Evolutionary conservation across 495 filamentous ascomycete genomes (phyloP).

Genomic region (Neurospora sp.): DNA sequence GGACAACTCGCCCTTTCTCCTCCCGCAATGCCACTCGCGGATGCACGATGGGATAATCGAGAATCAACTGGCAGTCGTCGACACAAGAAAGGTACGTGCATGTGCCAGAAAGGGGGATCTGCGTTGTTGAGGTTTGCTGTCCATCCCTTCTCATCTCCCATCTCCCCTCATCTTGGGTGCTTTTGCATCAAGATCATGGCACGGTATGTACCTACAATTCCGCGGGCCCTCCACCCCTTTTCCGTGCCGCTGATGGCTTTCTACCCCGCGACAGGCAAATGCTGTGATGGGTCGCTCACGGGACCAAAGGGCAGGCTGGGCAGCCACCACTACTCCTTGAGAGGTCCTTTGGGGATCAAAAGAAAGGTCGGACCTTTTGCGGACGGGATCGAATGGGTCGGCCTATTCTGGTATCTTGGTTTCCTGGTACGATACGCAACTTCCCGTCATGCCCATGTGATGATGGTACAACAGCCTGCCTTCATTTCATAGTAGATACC

Average conservation of each 20-base stretch:
- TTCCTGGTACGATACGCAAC: not conserved
- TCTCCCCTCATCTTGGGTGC: not conserved
- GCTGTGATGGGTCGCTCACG: not conserved
- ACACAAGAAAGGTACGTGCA: not conserved
- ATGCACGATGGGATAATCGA: not conserved
- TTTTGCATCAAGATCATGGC: not conserved
- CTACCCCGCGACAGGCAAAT: not conserved
- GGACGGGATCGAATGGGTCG: too few species aligned
- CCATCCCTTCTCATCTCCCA: not conserved
- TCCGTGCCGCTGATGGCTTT: not conserved
- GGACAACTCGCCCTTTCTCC: not conserved
- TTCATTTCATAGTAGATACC: not conserved
- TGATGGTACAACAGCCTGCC: not conserved
- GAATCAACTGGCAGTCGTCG: not conserved
- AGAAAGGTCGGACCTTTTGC: not conserved
- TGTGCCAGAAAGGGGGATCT: not conserved
- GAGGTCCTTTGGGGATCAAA: not conserved
- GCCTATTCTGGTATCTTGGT: not conserved
- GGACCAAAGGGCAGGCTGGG: not conserved
- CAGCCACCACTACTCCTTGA: not conserved
- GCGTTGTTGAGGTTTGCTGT: not conserved
- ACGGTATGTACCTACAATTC: not conserved
- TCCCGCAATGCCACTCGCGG: not conserved
- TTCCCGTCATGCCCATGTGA: not conserved
- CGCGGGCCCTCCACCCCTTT: not conserved